These are phyloP conservation scores for Mycena vitilis DNA, from an alignment of 768 basidiomycete species.

Conservation along the genomic window DNA sequence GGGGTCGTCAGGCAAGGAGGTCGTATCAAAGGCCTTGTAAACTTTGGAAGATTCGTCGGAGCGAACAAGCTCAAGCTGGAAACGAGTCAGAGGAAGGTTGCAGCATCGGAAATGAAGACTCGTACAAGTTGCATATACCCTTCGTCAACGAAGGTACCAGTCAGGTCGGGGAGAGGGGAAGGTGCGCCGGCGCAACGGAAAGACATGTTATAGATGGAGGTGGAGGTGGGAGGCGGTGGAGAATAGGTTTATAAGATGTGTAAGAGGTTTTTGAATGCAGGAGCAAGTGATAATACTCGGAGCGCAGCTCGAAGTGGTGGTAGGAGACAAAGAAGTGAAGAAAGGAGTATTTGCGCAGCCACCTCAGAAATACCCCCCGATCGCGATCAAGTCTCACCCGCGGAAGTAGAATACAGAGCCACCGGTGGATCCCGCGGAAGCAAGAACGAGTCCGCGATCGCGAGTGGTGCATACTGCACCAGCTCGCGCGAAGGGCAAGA, in stretches of 20 bases:
- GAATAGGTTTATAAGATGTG: background rate
- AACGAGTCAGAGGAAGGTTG: background rate
- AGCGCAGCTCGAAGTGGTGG: constrained; percentile 6
- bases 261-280: background rate
- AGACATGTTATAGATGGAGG: background rate
- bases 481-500: too few relatives aligned
- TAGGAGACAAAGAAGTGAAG: background rate
- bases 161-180: background rate
- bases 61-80: background rate
- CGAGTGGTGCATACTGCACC: too few relatives aligned
- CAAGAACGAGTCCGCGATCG: too few relatives aligned
- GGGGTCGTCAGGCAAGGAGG: constrained; percentile 3
- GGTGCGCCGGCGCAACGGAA: background rate
- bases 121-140: background rate
- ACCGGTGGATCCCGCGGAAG: too few relatives aligned
- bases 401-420: too few relatives aligned
- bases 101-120: too few relatives aligned
- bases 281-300: background rate
- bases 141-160: constrained; percentile 4
- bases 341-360: background rate
- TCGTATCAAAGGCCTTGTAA: constrained; percentile 28
- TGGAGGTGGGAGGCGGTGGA: background rate
- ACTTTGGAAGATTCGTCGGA: constrained; percentile 1
- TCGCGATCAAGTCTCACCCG: too few relatives aligned
- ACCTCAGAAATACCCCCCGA: background rate